Evolutionary conservation across 768 basidiomycete species (phyloP), one percentile per base, ranked within the genome.

Genomic region (Hydnum rufescens): DNA sequence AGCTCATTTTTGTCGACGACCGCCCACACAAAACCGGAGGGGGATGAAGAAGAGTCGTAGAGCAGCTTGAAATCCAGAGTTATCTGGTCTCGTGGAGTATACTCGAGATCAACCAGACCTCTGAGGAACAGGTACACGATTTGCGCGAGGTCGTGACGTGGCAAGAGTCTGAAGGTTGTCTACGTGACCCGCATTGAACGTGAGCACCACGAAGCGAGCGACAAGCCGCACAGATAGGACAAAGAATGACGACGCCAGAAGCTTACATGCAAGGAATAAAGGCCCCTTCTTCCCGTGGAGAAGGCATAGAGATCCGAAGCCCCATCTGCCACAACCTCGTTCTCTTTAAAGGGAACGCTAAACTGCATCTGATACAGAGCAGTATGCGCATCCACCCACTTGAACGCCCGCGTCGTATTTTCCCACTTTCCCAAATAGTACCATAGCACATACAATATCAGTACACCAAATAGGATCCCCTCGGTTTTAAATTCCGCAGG

Each of bases 81-180:
- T 56, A 92, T 64, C 50, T 74, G 74, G 63, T 93, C 87, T 50
- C 65, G 64, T 22, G 78, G 77, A 3, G 65, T 62, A 64, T 81
- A 86, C 32, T 82, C 75, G 34, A 93, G 70, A 64, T 93, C 87
- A 43, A 85, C 67, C 53, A 92, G 65, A 6, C 75, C 71, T 64
- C 76, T 72, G 5, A 64, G 70, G 51, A 71, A 64, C 59, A 87
- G 78, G 65, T 74, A 78, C 30, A 75, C 53, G 56, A 71, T 64
- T 58, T 84, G 80, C 55, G 82, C 63, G 32, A 84, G 64, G 66
- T 93, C 89, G 65, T 95, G 90, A 62, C 82, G 78, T 55, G 90
- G 88, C 43, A 75, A 69, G 56, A 92, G 72, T 43, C 76, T 70
- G 64, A 90, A 73, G 59, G 82, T 71, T 49, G 82, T 78, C 36